Base-by-base conservation (phyloP, 305 asterid genomes). In the Caryopteris hybrid region DNA sequence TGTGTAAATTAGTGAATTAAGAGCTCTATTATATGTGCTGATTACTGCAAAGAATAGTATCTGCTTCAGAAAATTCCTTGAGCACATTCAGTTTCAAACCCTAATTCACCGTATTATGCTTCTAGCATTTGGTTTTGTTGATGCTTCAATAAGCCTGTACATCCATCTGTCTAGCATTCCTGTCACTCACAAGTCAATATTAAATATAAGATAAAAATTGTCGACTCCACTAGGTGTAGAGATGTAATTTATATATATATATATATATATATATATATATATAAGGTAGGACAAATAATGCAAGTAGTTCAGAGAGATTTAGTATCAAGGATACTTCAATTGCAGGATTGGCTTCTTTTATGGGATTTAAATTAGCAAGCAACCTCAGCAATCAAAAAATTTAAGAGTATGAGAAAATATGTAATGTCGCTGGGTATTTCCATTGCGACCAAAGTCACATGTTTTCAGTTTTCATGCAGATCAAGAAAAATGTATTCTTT, bases 91-190 rank as follows among this genome's bases (percentile, higher is more conserved):
- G 43, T 41, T 61, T 61, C 58, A 48, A 27, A 71, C 45, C 61
- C 50, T 20, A 71, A 61, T 23, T 88, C 84, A 90, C 66, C 90
- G 89, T 60, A 84, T 43, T 11, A 68, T 66, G 53, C 75, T 81
- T 80, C 87, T 79, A 33, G 89, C 64, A n/a, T 79, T 84, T 36
- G 92, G 91, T 73, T 87, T 85, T 41, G 86, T 76, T 73, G 89
- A 23, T 34, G 88, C 80, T 80, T 89, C 97, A 56, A 91, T 71
- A 63, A 89, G 66, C 75, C 92, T 84, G 82, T 75, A 81, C 95
- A 86, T 89, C 98, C 99, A 94, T 85, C 79, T 85, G 78, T 91
- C 98, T 54, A 94, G 89, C 98, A 94, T 85, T 60, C 99, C 98
- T 94, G 90, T 63, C 58, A 66, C 56, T 61, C 25, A 66, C 8